Conservation (phyloP, 1,139 yeast species). For the Pichia sp. region DNA sequence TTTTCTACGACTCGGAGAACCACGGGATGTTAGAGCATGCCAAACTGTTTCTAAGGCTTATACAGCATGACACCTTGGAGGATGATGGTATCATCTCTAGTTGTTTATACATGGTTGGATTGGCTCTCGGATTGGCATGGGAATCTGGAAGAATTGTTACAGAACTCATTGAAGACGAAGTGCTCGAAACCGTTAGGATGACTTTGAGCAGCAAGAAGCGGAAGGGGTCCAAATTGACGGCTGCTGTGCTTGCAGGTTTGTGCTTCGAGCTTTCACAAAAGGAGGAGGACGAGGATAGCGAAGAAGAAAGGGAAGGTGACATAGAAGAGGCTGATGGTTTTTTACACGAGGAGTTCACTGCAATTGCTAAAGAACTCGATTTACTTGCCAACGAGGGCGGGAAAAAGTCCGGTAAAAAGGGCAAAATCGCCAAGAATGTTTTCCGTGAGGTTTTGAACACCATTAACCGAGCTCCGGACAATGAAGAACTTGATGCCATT, state of each 20-base stretch:
- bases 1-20: constrained; percentile 47
- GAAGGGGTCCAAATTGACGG: constrained; percentile 34
- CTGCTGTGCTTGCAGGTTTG: constrained; percentile 58
- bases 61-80: constrained; percentile 1
- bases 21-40: constrained; percentile 47
- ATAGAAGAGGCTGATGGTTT: constrained; percentile 30
- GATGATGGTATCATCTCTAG: constrained; percentile 37
- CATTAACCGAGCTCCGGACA: constrained; percentile 29
- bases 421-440: constrained; percentile 57
- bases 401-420: constrained; percentile 56
- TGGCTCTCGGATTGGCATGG: constrained; percentile 42
- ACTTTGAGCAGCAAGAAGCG: constrained; percentile 5
- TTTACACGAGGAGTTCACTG: constrained; percentile 32
- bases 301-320: too few relatives aligned
- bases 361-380: constrained; percentile 42
- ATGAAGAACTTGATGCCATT: constrained; percentile 35
- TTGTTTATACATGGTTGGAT: constrained; percentile 46
- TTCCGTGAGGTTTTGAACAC: constrained; percentile 59
- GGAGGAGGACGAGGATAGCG: neutral
- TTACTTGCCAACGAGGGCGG: constrained; percentile 50
- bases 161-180: constrained; percentile 37
- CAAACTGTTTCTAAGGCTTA: constrained; percentile 33
- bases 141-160: constrained; percentile 26
- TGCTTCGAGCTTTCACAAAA: constrained; percentile 51
- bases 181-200: constrained; percentile 11